A percentile compares a stretch with the other conserved stretches of the same genome.
Conservation (phyloP, 306 rosid genomes). For the Dryas drummondii region DNA sequence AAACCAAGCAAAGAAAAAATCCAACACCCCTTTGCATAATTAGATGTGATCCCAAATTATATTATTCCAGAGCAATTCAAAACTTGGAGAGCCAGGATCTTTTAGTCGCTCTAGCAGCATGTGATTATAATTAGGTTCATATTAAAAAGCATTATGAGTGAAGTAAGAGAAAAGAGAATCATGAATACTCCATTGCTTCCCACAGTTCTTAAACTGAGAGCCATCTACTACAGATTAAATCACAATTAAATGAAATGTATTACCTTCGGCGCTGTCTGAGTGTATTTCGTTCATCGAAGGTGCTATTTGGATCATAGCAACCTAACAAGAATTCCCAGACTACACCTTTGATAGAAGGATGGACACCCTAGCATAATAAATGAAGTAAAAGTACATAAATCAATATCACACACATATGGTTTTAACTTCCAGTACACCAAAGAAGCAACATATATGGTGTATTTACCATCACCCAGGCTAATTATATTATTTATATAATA, state of each 20-base stretch:
- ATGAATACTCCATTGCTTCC: background rate
- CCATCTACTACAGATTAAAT: constrained; percentile 11
- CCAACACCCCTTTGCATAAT: background rate
- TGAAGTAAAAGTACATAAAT: background rate
- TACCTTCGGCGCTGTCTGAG: constrained; percentile 76
- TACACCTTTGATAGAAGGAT: constrained; percentile 88
- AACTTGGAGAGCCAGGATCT: constrained; percentile 19
- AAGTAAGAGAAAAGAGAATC: constrained; percentile 1
- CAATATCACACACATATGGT: background rate
- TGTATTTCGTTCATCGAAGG: constrained; percentile 68
- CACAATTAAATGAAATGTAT: constrained; percentile 19
- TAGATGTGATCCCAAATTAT: background rate
- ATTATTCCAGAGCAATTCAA: background rate
- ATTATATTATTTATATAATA: background rate
- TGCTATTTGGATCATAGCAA: constrained; percentile 84
- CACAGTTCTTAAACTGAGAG: constrained; percentile 12
- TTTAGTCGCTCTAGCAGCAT: constrained; percentile 6
- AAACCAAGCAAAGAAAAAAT: background rate
- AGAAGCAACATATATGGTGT: background rate
- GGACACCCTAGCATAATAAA: constrained; percentile 65
- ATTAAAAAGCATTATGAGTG: background rate
- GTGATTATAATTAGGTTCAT: background rate
- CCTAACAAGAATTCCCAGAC: constrained; percentile 98
- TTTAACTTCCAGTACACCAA: background rate
- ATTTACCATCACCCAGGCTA: background rate